These are phyloP conservation scores for Aspergillus sergii DNA, from an alignment of 2,329 filamentous ascomycete genomes.

Conservation along the genomic window DNA sequence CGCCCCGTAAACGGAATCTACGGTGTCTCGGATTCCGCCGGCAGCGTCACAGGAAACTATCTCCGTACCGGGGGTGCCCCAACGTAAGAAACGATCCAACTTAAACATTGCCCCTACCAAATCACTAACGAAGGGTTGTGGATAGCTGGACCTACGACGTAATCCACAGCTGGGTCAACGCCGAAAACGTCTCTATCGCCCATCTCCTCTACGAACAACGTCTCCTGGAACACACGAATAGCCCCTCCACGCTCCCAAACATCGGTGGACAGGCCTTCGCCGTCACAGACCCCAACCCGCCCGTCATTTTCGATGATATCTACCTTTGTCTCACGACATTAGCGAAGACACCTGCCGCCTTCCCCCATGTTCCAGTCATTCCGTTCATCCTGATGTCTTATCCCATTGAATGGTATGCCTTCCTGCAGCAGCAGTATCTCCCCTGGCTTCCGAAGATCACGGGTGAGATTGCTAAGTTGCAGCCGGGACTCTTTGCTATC, in stretches of 20 bases:
- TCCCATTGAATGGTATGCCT: conserved; percentile 34
- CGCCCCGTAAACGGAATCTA: conserved; percentile 59
- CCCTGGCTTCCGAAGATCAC: conserved; percentile 29
- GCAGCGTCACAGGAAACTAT: conserved; percentile 42
- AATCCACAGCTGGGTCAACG: conserved; percentile 55
- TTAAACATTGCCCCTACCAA: neutral
- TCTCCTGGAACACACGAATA: conserved; percentile 42
- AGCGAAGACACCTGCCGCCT: conserved; percentile 32
- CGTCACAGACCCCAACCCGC: conserved; percentile 55
- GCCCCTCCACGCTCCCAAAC: conserved; percentile 26
- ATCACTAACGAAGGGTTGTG: too few relatives aligned
- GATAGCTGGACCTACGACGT: conserved; percentile 47
- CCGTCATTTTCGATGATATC: conserved; percentile 38
- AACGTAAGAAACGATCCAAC: conserved; percentile 25
- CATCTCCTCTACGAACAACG: conserved; percentile 58
- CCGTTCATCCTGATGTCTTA: conserved; percentile 35
- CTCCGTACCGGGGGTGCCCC: conserved; percentile 42
- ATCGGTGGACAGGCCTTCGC: conserved; percentile 52
- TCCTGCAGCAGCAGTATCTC: conserved; percentile 31
- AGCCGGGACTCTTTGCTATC: conserved; percentile 37
- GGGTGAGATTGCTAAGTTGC: conserved; percentile 31
- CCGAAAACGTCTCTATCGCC: conserved; percentile 56
- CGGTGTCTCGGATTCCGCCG: conserved; percentile 47
- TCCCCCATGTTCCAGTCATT: conserved; percentile 28
- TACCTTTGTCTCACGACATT: conserved; percentile 34